These are phyloP conservation scores for Nicotiana attenuata DNA, from an alignment of 257 asterid species.

Conservation along the genomic window DNA sequence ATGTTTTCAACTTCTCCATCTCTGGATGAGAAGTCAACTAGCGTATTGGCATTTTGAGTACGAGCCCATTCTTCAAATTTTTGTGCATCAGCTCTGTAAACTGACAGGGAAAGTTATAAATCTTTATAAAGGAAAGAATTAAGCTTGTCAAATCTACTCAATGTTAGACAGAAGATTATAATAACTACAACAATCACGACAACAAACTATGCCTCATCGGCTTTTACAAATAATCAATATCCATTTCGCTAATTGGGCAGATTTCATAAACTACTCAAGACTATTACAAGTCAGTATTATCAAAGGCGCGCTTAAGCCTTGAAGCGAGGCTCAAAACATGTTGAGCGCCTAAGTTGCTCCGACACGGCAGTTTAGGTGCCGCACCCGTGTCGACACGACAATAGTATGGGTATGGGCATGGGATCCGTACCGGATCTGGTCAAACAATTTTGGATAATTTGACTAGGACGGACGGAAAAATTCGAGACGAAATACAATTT, in stretches of 20 bases:
- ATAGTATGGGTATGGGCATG: no score
- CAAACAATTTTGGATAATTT: no score
- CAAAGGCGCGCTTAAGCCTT: no score
- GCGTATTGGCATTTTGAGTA: constrained; percentile 52
- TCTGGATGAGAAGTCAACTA: constrained; percentile 69
- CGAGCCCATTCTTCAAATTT: constrained; percentile 93
- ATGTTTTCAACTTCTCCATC: constrained; percentile 77
- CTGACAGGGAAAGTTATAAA: background rate
- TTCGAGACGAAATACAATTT: no score
- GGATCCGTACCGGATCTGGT: no score
- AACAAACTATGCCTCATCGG: background rate
- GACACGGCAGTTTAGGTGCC: no score
- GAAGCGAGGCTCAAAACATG: no score
- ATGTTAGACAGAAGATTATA: background rate
- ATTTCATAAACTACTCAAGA: background rate
- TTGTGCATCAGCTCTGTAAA: constrained; percentile 66
- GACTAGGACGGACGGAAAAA: no score
- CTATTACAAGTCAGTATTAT: background rate
- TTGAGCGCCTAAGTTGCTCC: no score
- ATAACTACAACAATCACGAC: background rate
- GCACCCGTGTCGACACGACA: no score
- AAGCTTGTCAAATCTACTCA: background rate
- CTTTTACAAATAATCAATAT: background rate
- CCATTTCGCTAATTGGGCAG: background rate
- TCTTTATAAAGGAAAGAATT: background rate